Percentiles rank a stretch among this genome's conserved stretches.
Conservation (phyloP, 2,329 filamentous ascomycete genomes). For the Fusarium concolor region DNA sequence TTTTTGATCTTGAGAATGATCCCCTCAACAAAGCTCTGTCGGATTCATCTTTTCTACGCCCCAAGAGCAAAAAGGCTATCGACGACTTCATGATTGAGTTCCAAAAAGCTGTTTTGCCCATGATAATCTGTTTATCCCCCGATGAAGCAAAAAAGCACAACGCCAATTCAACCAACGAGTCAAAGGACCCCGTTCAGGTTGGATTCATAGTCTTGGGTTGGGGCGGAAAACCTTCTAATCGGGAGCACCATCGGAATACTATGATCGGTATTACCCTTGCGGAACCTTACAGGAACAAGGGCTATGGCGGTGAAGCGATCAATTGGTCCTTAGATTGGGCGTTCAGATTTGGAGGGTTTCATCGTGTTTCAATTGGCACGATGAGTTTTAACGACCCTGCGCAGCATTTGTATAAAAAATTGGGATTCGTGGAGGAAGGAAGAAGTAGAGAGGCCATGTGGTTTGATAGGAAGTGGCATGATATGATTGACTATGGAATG, state of each 20-base stretch:
- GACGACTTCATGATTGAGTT: neutral
- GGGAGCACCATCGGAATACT: neutral
- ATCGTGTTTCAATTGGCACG: constrained; percentile 56
- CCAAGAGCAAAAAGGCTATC: neutral
- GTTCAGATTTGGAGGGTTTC: constrained; percentile 58
- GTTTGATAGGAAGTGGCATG: constrained; percentile 56
- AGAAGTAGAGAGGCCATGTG: constrained; percentile 56
- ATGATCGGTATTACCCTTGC: constrained; percentile 54
- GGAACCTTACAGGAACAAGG: constrained; percentile 50
- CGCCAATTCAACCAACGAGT: neutral
- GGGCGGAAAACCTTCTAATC: neutral
- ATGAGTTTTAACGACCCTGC: constrained; percentile 58
- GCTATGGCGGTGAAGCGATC: constrained; percentile 61
- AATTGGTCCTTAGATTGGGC: constrained; percentile 60
- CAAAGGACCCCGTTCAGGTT: neutral
- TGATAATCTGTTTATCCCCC: constrained; percentile 17
- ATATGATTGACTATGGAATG: constrained; percentile 52
- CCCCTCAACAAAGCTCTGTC: constrained; percentile 10
- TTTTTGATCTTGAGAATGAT: constrained; percentile 27
- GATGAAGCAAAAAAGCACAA: neutral
- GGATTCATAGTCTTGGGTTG: constrained; percentile 24
- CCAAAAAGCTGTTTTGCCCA: neutral
- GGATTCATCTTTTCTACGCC: constrained; percentile 6
- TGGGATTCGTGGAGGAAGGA: constrained; percentile 61
- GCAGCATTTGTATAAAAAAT: constrained; percentile 55